Percentiles rank a stretch among this genome's conserved stretches.
phyloP scores from a whole-genome alignment of 1,284 basidiomycete species.

The Microbotryum lychnidis-dioicae region DNA sequence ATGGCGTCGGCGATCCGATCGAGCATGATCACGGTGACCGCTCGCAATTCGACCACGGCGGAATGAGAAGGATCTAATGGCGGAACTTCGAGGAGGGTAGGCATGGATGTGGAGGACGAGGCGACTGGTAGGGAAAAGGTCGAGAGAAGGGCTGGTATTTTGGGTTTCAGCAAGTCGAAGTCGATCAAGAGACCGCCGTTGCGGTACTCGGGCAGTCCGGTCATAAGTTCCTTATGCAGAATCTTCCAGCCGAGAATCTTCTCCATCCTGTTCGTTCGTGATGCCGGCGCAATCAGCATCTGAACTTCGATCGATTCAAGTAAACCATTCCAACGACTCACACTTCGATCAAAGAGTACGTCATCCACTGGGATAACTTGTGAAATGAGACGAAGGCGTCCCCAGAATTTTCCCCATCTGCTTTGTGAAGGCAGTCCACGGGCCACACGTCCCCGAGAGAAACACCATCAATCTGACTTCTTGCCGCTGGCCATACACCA shows the following conservation, averaged over 20 bases:
- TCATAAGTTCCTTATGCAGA: conserved; percentile 65
- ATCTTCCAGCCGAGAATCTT: conserved; percentile 67
- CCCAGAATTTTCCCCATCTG: conserved; percentile 42
- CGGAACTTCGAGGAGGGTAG: conserved; percentile 50
- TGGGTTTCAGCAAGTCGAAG: conserved; percentile 62
- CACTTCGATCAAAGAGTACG: conserved; percentile 73
- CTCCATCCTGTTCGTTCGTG: conserved; percentile 47
- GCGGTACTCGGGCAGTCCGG: conserved; percentile 79
- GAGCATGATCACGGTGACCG: conserved; percentile 82
- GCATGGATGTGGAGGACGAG: conserved; percentile 43
- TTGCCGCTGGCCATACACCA: conserved; percentile 77
- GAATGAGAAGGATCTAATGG: conserved; percentile 66
- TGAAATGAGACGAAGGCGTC: conserved; percentile 83
- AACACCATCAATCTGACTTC: conserved; percentile 59
- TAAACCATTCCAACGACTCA: conserved; percentile 27
- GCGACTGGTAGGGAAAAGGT: conserved; percentile 29
- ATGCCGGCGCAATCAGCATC: conserved; percentile 27
- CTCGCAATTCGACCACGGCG: conserved; percentile 90
- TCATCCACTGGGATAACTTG: conserved; percentile 88
- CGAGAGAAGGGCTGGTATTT: conserved; percentile 40
- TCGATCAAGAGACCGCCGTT: conserved; percentile 86
- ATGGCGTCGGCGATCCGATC: conserved; percentile 71
- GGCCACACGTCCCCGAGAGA: conserved; percentile 86
- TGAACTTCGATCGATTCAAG: neutral
- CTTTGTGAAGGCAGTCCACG: conserved; percentile 58